A percentile compares a stretch with the other conserved stretches of the same genome.
These are phyloP conservation scores for Ustilago bromivora DNA, from an alignment of 1,284 basidiomycete genomes.

Conservation along the genomic window DNA sequence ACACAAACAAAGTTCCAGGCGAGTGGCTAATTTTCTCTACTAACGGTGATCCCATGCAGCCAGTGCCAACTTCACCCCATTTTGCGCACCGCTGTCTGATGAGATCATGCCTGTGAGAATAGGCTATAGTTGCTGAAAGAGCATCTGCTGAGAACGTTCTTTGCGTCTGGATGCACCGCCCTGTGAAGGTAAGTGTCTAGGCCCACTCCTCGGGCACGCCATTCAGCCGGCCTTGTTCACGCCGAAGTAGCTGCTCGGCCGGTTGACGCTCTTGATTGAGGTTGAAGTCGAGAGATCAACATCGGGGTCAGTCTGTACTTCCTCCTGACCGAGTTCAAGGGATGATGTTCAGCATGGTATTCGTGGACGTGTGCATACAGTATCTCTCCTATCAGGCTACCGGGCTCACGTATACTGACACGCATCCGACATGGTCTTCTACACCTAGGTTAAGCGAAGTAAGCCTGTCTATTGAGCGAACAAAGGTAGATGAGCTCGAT, in stretches of 20 bases:
- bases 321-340: too few species aligned
- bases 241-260: background rate
- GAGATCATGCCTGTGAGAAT: background rate
- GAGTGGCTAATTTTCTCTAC: background rate
- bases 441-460: too few species aligned
- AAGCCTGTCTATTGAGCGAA: too few species aligned
- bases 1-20: background rate
- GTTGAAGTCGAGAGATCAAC: too few species aligned
- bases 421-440: too few species aligned
- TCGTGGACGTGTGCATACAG: too few species aligned
- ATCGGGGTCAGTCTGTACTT: too few species aligned
- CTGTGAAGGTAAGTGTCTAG: background rate
- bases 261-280: background rate
- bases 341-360: too few species aligned
- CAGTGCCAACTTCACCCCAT: background rate
- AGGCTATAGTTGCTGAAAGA: background rate
- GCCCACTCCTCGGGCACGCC: background rate
- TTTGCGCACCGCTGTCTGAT: background rate
- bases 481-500: too few species aligned
- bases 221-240: background rate
- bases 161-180: background rate
- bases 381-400: too few species aligned
- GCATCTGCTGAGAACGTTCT: background rate
- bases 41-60: background rate
- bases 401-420: too few species aligned